Evolutionary conservation across 129 eudicot species (phyloP).

Genomic region (Artemisia tridentata): DNA sequence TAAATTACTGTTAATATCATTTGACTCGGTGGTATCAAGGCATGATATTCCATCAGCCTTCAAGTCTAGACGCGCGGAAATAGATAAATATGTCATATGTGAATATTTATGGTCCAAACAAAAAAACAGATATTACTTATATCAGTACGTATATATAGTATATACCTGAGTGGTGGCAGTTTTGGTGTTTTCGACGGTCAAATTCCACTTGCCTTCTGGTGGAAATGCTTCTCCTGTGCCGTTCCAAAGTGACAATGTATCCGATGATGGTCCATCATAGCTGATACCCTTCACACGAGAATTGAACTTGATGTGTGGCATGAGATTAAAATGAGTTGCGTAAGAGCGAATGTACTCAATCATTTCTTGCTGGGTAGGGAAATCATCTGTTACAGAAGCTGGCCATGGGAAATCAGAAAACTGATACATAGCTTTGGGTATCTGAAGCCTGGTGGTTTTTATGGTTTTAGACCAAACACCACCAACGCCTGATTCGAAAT

Average conservation of each 20-base stretch:
- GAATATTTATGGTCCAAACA: too few relatives aligned
- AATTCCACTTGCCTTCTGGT: slow-evolving; percentile 48
- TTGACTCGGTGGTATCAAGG: too few relatives aligned
- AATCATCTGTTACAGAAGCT: slow-evolving; percentile 34
- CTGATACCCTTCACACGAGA: slow-evolving; percentile 37
- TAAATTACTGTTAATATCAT: too few relatives aligned
- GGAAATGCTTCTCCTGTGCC: slow-evolving; percentile 48
- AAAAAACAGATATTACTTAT: too few relatives aligned
- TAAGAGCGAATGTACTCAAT: slow-evolving; percentile 50
- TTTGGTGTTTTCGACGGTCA: slow-evolving; percentile 37
- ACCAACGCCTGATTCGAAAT: slow-evolving; percentile 45
- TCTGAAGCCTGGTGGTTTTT: slow-evolving; percentile 55
- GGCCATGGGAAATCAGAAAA: slow-evolving; percentile 82
- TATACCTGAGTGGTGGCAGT: slow-evolving; percentile 16
- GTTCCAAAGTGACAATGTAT: not conserved
- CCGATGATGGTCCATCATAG: slow-evolving; percentile 41
- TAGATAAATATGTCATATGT: too few relatives aligned
- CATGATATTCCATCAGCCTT: too few relatives aligned
- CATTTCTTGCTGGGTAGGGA: slow-evolving; percentile 42
- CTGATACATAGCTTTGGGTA: slow-evolving; percentile 37
- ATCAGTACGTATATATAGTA: too few relatives aligned
- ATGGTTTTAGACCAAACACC: slow-evolving; percentile 65
- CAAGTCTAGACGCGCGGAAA: too few relatives aligned
- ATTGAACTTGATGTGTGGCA: slow-evolving; percentile 42
- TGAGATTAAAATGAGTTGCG: slow-evolving; percentile 47